phyloP scores from a whole-genome alignment of 2,329 filamentous ascomycete species.

The Raffaelea albimanens region DNA sequence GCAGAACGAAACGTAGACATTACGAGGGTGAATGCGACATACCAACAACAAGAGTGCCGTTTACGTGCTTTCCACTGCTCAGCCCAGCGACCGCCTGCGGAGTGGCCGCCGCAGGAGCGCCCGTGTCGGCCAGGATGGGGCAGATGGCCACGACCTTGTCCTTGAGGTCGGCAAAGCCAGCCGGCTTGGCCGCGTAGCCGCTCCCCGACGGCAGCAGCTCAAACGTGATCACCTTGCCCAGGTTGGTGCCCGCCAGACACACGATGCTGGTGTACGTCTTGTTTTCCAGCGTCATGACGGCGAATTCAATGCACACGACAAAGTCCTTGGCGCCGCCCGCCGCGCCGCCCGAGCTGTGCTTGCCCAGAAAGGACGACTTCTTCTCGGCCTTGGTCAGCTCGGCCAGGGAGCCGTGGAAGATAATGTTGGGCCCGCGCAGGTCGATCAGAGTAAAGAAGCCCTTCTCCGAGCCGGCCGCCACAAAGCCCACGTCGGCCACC shows the following conservation, averaged over 20 bases:
- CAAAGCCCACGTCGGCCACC: conserved; percentile 87
- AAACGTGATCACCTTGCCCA: conserved; percentile 78
- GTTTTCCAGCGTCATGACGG: conserved; percentile 85
- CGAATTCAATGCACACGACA: conserved; percentile 78
- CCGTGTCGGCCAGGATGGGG: conserved; percentile 71
- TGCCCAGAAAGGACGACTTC: conserved; percentile 61
- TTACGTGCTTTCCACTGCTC: conserved; percentile 62
- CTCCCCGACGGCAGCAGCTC: conserved; percentile 73
- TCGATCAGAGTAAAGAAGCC: conserved; percentile 78
- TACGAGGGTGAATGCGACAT: conserved; percentile 17
- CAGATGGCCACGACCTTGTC: conserved; percentile 65
- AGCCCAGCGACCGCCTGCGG: conserved; percentile 67
- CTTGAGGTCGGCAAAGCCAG: conserved; percentile 57
- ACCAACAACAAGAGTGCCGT: conserved; percentile 73
- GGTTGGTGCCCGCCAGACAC: conserved; percentile 81
- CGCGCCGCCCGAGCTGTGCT: conserved; percentile 28
- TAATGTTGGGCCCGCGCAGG: conserved; percentile 75
- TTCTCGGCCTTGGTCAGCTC: conserved; percentile 74
- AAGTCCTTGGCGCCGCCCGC: conserved; percentile 46
- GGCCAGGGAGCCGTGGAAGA: conserved; percentile 62
- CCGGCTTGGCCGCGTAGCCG: conserved; percentile 63
- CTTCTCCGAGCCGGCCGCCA: conserved; percentile 75
- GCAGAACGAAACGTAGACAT: conserved; percentile 6
- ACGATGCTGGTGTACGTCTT: conserved; percentile 92
- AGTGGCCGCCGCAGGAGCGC: conserved; percentile 65